Base-by-base conservation (phyloP, 805 yeast genomes). In the Pachysolen tannophilus region DNA sequence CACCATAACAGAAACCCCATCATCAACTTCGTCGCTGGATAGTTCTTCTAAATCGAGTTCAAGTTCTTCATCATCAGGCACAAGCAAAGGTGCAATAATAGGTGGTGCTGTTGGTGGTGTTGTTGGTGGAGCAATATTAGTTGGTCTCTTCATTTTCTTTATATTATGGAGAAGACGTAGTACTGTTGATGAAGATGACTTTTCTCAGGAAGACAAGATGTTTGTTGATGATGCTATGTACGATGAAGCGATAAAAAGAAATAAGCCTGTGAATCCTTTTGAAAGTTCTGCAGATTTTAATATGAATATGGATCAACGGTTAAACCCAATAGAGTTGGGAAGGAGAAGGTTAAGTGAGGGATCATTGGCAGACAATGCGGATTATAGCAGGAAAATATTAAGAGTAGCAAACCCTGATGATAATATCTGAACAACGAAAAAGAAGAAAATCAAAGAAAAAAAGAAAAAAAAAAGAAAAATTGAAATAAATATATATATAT, bases 401-500 rank as follows among this genome's bases (percentile, higher is more conserved):
- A 79, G 86, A 40, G 94, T 88, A 9, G 88, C 94, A 23, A 88
- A 88, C 50, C 95, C 96, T 1, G 95, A 85, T 54, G 78, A 70
- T 44, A 61, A 58, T 36, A 40, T 41, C 16, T 37, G 24, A 32
- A 8, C n/a, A n/a, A n/a, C n/a, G n/a, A n/a, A n/a, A n/a, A n/a
- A n/a, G n/a, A n/a, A n/a, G n/a, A n/a, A n/a, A n/a, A n/a, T n/a
- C n/a, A n/a, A n/a, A n/a, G n/a, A n/a, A n/a, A n/a, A n/a, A n/a
- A n/a, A n/a, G n/a, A n/a, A n/a, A n/a, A n/a, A n/a, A n/a, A n/a
- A n/a, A n/a, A n/a, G n/a, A n/a, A n/a, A n/a, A n/a, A n/a, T n/a
- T n/a, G n/a, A n/a, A n/a, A n/a, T n/a, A n/a, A n/a, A n/a, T n/a
- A n/a, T n/a, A n/a, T n/a, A n/a, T n/a, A n/a, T n/a, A n/a, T n/a